Evolutionary conservation across 495 filamentous ascomycete species (phyloP).

Genomic region (Penicillium subrubescens): DNA sequence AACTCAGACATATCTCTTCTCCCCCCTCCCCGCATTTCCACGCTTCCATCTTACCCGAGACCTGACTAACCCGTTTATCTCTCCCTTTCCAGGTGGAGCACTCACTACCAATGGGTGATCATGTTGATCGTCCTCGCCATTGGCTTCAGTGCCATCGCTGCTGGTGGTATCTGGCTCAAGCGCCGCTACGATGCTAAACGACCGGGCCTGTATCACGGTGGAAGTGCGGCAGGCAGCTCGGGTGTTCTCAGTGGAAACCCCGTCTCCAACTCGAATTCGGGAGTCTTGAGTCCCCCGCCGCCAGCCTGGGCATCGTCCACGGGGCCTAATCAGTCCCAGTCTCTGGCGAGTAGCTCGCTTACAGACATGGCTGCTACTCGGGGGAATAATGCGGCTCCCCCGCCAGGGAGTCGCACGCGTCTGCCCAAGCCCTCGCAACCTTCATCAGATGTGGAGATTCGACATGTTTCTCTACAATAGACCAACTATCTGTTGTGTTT

Average conservation of each 20-base stretch:
- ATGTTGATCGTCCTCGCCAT: slow-evolving; percentile 55
- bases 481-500: not conserved
- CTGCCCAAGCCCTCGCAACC: slow-evolving; percentile 27
- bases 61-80: not conserved
- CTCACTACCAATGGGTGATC: slow-evolving; percentile 56
- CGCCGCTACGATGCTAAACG: slow-evolving; percentile 50
- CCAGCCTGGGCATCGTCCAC: slow-evolving; percentile 1
- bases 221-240: slow-evolving; percentile 20
- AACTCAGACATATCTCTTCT: not conserved
- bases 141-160: slow-evolving; percentile 44
- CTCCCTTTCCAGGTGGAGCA: slow-evolving; percentile 42
- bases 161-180: slow-evolving; percentile 46
- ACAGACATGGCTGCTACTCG: slow-evolving; percentile 26
- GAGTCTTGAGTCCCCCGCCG: slow-evolving; percentile 13
- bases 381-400: slow-evolving; percentile 4
- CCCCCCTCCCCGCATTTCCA: not conserved
- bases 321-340: not conserved
- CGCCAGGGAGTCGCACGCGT: slow-evolving; percentile 17
- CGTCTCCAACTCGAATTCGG: slow-evolving; percentile 18
- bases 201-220: slow-evolving; percentile 40
- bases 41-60: not conserved
- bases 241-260: slow-evolving; percentile 20
- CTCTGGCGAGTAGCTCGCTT: slow-evolving; percentile 36
- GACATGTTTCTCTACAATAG: slow-evolving; percentile 24
- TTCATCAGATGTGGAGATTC: slow-evolving; percentile 31